A percentile compares a stretch with the other conserved stretches of the same genome.
phyloP scores from a whole-genome alignment of 2,329 filamentous ascomycete species.

The Colletotrichum kahawae region DNA sequence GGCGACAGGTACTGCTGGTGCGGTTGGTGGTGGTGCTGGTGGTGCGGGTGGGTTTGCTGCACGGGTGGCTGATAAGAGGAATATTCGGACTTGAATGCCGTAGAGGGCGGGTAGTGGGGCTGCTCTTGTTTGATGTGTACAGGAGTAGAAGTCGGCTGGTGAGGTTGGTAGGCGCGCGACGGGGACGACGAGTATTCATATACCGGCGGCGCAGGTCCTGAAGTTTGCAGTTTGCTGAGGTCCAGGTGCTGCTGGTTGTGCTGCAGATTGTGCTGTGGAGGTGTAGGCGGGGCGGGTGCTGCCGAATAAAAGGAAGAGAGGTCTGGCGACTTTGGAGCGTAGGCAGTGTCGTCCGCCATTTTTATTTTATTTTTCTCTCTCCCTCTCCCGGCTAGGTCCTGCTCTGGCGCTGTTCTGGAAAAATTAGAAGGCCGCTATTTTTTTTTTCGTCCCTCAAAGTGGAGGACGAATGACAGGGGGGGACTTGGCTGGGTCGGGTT shows the following conservation, averaged over 20 bases:
- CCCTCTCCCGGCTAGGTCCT: background rate
- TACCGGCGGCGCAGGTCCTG: conserved; percentile 13
- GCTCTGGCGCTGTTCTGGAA: conserved; percentile 5
- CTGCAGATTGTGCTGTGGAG: conserved; percentile 30
- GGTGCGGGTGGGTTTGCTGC: conserved; percentile 34
- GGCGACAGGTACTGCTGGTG: conserved; percentile 24
- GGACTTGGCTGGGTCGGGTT: background rate
- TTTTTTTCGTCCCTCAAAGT: background rate
- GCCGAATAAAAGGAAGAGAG: conserved; percentile 60
- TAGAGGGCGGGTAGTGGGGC: conserved; percentile 23
- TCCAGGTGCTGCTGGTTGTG: conserved; percentile 25
- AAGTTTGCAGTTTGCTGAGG: conserved; percentile 14
- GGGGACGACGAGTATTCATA: conserved; percentile 22
- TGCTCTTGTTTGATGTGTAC: conserved; percentile 22
- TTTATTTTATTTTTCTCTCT: conserved; percentile 5
- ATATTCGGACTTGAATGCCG: conserved; percentile 19
- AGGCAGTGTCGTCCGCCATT: conserved; percentile 57
- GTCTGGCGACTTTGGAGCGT: conserved; percentile 65
- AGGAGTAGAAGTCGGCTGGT: conserved; percentile 20
- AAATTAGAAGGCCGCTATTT: conserved; percentile 11
- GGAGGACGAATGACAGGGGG: conserved; percentile 5
- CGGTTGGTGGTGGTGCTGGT: conserved; percentile 30
- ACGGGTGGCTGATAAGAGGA: conserved; percentile 13
- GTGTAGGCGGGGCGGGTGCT: conserved; percentile 31
- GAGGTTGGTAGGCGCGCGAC: conserved; percentile 18